Evolutionary conservation across 768 basidiomycete genomes (phyloP).

Genomic region (Agrocybe praecox): DNA sequence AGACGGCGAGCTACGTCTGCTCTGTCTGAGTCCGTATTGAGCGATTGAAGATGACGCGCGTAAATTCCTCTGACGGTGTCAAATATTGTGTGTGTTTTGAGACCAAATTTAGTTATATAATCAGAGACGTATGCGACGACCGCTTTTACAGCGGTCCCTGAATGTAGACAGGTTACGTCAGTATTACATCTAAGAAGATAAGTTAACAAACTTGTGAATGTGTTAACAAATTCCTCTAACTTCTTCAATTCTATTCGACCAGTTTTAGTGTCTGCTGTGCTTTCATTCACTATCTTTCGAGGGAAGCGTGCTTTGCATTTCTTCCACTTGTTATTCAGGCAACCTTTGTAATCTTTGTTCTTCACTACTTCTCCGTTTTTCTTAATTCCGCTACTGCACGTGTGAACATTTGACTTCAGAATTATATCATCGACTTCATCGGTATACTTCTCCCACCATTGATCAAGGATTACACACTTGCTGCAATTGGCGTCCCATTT

Average conservation of each 20-base stretch:
- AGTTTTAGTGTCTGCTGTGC: no score
- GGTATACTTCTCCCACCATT: slow-evolving; percentile 21
- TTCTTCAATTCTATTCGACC: no score
- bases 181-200: not conserved
- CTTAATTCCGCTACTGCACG: slow-evolving; percentile 16
- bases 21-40: no score
- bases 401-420: slow-evolving; percentile 29
- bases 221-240: not conserved
- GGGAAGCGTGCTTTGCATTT: no score
- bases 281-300: no score
- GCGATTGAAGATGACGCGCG: no score
- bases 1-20: no score
- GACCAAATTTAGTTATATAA: not conserved
- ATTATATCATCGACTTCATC: slow-evolving; percentile 28
- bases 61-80: not conserved
- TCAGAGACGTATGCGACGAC: not conserved
- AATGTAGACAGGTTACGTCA: no score
- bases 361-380: slow-evolving; percentile 15
- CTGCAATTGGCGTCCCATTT: no score
- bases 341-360: no score
- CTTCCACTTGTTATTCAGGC: slow-evolving; percentile 2
- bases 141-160: not conserved
- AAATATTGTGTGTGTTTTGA: no score
- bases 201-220: not conserved
- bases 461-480: not conserved